Evolutionary conservation across 805 yeast genomes (phyloP).

Genomic region (Candida andamanensis): DNA sequence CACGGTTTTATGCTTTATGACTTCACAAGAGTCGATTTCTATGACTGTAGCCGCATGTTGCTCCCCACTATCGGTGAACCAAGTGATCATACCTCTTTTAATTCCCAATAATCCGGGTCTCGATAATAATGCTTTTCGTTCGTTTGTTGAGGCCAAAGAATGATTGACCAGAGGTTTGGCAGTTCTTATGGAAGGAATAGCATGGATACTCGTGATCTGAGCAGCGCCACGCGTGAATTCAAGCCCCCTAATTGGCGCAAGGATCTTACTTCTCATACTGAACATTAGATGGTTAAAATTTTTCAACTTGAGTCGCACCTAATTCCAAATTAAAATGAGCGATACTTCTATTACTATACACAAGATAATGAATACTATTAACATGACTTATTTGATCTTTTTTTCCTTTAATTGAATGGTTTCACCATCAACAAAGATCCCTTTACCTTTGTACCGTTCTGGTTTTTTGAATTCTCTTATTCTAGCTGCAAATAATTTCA

Average conservation of each 20-base stretch:
- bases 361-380: slow-evolving; percentile 10
- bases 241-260: slow-evolving; percentile 1
- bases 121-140: slow-evolving; percentile 63
- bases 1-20: slow-evolving; percentile 61
- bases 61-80: slow-evolving; percentile 66
- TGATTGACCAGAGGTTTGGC: slow-evolving; percentile 52
- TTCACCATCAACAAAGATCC: slow-evolving; percentile 88
- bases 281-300: too few relatives aligned
- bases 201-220: slow-evolving; percentile 44
- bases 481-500: slow-evolving; percentile 81
- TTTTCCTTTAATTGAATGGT: slow-evolving; percentile 86
- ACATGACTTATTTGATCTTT: slow-evolving; percentile 73
- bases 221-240: slow-evolving; percentile 23
- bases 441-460: slow-evolving; percentile 98
- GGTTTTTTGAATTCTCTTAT: slow-evolving; percentile 88
- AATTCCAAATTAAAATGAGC: too few relatives aligned
- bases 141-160: slow-evolving; percentile 63
- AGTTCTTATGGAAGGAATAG: slow-evolving; percentile 45
- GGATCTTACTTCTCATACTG: too few relatives aligned
- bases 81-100: slow-evolving; percentile 88
- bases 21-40: slow-evolving; percentile 86
- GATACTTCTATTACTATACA: too few relatives aligned
- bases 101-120: slow-evolving; percentile 84
- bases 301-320: too few relatives aligned
- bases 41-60: slow-evolving; percentile 81